phyloP scores from a whole-genome alignment of 352 stramenopile species.

The Blastocystis sp. region DNA sequence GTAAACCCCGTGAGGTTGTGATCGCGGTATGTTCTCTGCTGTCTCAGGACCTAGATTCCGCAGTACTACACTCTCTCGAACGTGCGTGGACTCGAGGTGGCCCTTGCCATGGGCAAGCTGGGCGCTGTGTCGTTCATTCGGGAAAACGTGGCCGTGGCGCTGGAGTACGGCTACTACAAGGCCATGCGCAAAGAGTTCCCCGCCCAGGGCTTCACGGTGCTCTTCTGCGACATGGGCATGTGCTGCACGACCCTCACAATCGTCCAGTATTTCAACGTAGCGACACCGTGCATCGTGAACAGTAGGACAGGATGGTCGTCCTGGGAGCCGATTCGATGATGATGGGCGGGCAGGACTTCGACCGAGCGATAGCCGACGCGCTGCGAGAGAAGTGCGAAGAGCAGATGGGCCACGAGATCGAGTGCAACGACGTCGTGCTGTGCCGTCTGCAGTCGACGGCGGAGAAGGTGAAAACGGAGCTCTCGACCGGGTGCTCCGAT shows the following conservation, averaged over 20 bases:
- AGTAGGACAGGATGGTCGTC: neutral
- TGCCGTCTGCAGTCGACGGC: neutral
- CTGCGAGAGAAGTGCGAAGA: neutral
- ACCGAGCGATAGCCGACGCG: neutral
- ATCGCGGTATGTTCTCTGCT: neutral
- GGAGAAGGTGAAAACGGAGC: neutral
- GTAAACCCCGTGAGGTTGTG: neutral
- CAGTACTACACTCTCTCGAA: slow-evolving; percentile 21
- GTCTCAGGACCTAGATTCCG: neutral
- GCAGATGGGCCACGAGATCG: neutral
- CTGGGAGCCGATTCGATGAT: neutral
- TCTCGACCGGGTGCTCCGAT: neutral
- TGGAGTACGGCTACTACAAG: slow-evolving; percentile 58
- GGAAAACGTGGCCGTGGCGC: slow-evolving; percentile 22
- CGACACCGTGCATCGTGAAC: neutral
- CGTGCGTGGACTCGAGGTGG: neutral
- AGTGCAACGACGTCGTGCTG: neutral
- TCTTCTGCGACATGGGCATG: slow-evolving; percentile 53
- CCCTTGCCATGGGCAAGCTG: neutral
- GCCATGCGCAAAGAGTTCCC: slow-evolving; percentile 17
- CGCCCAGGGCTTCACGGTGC: neutral
- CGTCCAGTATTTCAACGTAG: slow-evolving; percentile 29
- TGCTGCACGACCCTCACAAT: slow-evolving; percentile 13
- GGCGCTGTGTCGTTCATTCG: neutral
- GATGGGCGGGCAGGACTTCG: slow-evolving; percentile 1